Conservation (phyloP, 2,329 filamentous ascomycete genomes). For the Ustulina deusta region DNA sequence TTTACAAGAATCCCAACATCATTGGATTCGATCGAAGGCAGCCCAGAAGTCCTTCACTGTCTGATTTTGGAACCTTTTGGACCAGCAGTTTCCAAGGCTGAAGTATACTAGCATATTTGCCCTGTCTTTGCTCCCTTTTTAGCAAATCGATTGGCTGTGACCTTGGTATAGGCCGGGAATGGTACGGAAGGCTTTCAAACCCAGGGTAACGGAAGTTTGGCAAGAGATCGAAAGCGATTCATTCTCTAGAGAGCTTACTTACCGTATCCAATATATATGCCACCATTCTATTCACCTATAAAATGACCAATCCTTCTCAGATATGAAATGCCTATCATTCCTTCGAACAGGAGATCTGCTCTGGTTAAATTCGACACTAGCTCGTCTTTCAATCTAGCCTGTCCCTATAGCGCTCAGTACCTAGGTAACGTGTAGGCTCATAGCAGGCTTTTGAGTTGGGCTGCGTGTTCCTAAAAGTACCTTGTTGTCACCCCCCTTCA, state of each 20-base stretch:
- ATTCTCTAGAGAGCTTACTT: slow-evolving; percentile 42
- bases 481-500: too few species aligned
- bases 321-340: neutral
- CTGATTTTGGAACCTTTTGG: slow-evolving; percentile 48
- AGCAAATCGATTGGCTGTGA: slow-evolving; percentile 43
- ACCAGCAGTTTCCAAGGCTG: slow-evolving; percentile 36
- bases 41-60: slow-evolving; percentile 36
- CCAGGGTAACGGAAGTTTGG: slow-evolving; percentile 49
- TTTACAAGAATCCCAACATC: slow-evolving; percentile 41
- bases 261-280: slow-evolving; percentile 40
- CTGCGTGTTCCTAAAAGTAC: too few species aligned
- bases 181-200: slow-evolving; percentile 42
- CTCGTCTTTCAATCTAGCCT: neutral
- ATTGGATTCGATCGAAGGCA: slow-evolving; percentile 47
- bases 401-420: neutral
- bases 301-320: neutral
- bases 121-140: slow-evolving; percentile 42
- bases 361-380: neutral
- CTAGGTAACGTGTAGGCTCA: neutral
- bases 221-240: slow-evolving; percentile 41
- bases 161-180: slow-evolving; percentile 49
- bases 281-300: slow-evolving; percentile 25
- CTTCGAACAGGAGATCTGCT: neutral
- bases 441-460: neutral
- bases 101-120: slow-evolving; percentile 38